Conservation (phyloP, 2,329 filamentous ascomycete species). For the Shiraia bambusicola region DNA sequence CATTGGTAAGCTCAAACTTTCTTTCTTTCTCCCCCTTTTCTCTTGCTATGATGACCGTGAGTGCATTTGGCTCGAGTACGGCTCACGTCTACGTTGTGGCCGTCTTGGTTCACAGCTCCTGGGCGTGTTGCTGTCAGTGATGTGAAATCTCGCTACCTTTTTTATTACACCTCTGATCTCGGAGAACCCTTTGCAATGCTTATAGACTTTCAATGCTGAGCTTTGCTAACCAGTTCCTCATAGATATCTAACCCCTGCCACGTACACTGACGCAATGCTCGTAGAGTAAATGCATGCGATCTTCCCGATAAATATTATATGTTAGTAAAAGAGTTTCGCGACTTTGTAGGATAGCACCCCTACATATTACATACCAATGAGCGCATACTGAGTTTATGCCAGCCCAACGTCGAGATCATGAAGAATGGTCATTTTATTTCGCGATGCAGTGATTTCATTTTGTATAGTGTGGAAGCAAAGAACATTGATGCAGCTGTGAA, state of each 20-base stretch:
- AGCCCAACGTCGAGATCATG: slow-evolving; percentile 81
- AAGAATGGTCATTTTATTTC: slow-evolving; percentile 95
- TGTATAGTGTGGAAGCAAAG: slow-evolving; percentile 97
- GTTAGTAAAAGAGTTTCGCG: slow-evolving; percentile 77
- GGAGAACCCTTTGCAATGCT: slow-evolving; percentile 21
- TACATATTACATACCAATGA: slow-evolving; percentile 43
- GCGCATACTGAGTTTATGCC: slow-evolving; percentile 51
- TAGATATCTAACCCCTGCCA: slow-evolving; percentile 15
- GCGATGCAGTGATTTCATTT: slow-evolving; percentile 94
- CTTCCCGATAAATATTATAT: slow-evolving; percentile 82
- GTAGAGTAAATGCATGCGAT: slow-evolving; percentile 92
- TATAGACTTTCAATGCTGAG: slow-evolving; percentile 15
- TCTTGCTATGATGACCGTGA: slow-evolving; percentile 91
- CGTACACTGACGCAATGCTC: slow-evolving; percentile 25
- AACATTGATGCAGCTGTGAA: slow-evolving; percentile 85
- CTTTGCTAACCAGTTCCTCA: slow-evolving; percentile 39
- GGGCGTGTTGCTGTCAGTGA: slow-evolving; percentile 77
- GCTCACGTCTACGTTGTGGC: slow-evolving; percentile 62
- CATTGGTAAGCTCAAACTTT: slow-evolving; percentile 29
- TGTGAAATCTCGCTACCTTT: slow-evolving; percentile 99
- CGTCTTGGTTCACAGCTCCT: slow-evolving; percentile 70
- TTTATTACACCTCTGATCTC: slow-evolving; percentile 77
- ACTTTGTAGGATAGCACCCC: slow-evolving; percentile 69
- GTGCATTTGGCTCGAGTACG: slow-evolving; percentile 99
- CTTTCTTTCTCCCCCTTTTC: slow-evolving; percentile 11